Evolutionary conservation across 805 yeast species (phyloP).

Genomic region (Debaryomyces maramus): DNA sequence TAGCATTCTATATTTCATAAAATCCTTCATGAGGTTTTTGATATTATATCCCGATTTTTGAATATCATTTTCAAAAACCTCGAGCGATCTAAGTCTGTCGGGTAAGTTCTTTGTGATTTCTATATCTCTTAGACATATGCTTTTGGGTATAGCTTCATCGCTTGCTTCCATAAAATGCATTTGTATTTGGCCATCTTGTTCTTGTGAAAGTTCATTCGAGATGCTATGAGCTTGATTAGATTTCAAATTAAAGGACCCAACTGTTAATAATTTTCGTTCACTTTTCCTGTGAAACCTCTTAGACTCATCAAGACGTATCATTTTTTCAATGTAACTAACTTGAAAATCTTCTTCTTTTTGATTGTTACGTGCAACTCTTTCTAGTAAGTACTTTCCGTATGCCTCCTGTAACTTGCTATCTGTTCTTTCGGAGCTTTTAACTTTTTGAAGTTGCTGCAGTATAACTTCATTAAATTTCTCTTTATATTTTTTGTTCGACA

Average conservation of each 20-base stretch:
- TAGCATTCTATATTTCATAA: slow-evolving; percentile 9
- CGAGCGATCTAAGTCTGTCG: slow-evolving; percentile 1
- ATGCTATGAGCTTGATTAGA: not conserved
- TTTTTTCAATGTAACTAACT: slow-evolving; percentile 14
- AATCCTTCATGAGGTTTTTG: slow-evolving; percentile 15
- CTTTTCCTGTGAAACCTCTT: slow-evolving; percentile 15
- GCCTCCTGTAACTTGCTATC: slow-evolving; percentile 9
- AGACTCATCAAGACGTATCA: slow-evolving; percentile 16
- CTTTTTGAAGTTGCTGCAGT: not conserved
- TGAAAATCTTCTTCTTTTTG: slow-evolving; percentile 13
- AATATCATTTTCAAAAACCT: slow-evolving; percentile 12
- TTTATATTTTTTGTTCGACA: slow-evolving; percentile 4
- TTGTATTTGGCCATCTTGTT: not conserved
- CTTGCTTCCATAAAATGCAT: slow-evolving; percentile 3
- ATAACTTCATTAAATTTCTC: not conserved
- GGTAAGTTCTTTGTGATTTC: slow-evolving; percentile 9
- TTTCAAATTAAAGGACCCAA: slow-evolving; percentile 5
- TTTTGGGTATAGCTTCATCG: not conserved
- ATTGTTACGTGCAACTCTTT: slow-evolving; percentile 8
- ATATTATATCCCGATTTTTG: slow-evolving; percentile 10
- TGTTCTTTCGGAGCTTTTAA: not conserved
- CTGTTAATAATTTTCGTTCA: slow-evolving; percentile 13
- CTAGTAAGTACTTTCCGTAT: slow-evolving; percentile 9
- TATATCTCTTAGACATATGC: slow-evolving; percentile 7
- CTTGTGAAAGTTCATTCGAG: not conserved